Evolutionary conservation across 106 monocot species (phyloP).

Genomic region (Chionographis japonica): DNA sequence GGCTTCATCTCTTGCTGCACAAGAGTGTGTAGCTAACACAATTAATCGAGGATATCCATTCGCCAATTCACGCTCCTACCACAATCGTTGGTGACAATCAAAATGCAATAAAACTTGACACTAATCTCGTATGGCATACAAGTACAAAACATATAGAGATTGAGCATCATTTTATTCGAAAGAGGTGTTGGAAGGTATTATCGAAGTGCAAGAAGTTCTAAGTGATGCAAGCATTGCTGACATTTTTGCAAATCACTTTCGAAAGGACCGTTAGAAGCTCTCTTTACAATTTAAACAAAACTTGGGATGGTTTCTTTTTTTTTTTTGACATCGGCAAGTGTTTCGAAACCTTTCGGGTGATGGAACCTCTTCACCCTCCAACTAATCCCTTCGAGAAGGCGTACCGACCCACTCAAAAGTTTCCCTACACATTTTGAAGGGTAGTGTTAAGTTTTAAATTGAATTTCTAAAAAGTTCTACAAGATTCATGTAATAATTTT

Average conservation of each 20-base stretch:
- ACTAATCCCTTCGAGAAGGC: too few species aligned
- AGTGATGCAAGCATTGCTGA: not conserved
- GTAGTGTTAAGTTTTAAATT: too few species aligned
- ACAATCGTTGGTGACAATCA: conserved; percentile 10
- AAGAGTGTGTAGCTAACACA: not conserved
- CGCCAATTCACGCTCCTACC: not conserved
- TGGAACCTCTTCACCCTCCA: too few species aligned
- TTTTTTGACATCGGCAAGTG: too few species aligned
- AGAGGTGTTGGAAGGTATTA: not conserved
- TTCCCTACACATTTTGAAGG: too few species aligned
- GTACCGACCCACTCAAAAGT: too few species aligned
- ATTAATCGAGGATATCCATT: not conserved
- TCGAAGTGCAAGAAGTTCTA: too few species aligned
- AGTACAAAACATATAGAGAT: conserved; percentile 2
- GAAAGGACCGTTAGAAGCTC: not conserved
- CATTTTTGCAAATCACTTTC: not conserved
- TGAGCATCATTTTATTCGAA: not conserved
- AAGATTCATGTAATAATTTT: too few species aligned
- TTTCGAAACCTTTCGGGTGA: too few species aligned
- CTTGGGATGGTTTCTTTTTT: too few species aligned
- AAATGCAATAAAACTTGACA: conserved; percentile 3
- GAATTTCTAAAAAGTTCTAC: too few species aligned
- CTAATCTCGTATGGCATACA: not conserved
- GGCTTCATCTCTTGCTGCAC: not conserved
- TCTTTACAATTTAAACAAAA: not conserved